Evolutionary conservation across 2,329 filamentous ascomycete species (phyloP).

Genomic region (Pyrenochaeta sp.): DNA sequence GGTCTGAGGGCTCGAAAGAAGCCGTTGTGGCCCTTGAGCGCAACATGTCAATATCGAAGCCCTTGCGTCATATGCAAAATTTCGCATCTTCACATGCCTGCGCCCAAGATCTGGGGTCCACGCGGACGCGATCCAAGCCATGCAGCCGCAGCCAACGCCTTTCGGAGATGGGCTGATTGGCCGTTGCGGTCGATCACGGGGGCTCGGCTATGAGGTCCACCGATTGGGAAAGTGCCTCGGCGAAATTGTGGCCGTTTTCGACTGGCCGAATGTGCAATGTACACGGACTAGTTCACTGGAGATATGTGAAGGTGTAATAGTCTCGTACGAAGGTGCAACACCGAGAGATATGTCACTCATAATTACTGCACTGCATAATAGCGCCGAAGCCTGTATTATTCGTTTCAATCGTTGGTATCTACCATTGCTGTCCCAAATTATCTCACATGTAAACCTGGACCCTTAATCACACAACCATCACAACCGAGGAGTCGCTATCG

Average conservation of each 20-base stretch:
- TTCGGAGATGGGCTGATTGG: slow-evolving; percentile 17
- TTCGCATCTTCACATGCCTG: slow-evolving; percentile 21
- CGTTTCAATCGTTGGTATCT: neutral
- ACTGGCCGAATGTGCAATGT: neutral
- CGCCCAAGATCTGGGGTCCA: slow-evolving; percentile 14
- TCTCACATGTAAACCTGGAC: neutral
- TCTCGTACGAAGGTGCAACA: too few species aligned
- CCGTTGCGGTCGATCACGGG: neutral
- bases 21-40: too few species aligned
- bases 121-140: slow-evolving; percentile 17
- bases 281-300: neutral
- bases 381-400: neutral
- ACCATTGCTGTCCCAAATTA: neutral
- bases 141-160: slow-evolving; percentile 18
- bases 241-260: neutral
- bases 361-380: too few species aligned
- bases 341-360: too few species aligned
- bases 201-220: neutral
- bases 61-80: slow-evolving; percentile 4
- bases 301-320: too few species aligned
- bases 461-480: neutral
- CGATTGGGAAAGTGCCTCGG: slow-evolving; percentile 10
- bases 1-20: neutral
- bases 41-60: too few species aligned
- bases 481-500: neutral